Conservation (phyloP, 495 filamentous ascomycete species). For the Penicillium atrosanguineum region DNA sequence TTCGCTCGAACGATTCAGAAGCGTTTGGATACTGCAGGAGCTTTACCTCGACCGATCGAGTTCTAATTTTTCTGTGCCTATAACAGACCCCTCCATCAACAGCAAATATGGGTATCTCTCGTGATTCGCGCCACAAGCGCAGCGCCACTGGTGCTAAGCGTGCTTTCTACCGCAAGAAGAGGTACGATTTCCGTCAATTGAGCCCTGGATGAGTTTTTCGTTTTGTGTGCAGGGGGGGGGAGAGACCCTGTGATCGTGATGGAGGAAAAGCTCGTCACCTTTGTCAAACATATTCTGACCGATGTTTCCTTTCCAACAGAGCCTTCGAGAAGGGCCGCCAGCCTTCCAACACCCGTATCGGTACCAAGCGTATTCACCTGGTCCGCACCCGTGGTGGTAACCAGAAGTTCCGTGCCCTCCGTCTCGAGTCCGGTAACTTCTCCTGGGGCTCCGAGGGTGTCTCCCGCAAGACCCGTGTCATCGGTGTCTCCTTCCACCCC, state of each 20-base stretch:
- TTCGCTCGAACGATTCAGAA: conserved; percentile 26
- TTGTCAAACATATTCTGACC: conserved; percentile 14
- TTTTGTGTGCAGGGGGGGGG: background rate
- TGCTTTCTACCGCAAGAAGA: conserved; percentile 86
- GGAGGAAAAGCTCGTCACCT: background rate
- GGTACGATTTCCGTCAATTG: conserved; percentile 48
- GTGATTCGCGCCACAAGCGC: conserved; percentile 99
- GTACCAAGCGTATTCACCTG: conserved; percentile 95
- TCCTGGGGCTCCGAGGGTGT: conserved; percentile 97
- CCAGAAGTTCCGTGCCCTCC: conserved; percentile 98
- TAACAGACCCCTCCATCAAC: conserved; percentile 53
- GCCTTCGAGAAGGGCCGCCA: conserved; percentile 99
- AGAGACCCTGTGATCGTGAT: background rate
- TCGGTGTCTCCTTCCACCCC: conserved; percentile 95
- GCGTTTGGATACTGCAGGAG: conserved; percentile 12
- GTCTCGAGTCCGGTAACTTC: conserved; percentile 99
- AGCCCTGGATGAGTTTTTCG: conserved; percentile 6
- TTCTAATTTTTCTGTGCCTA: conserved; percentile 28
- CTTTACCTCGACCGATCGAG: conserved; percentile 14
- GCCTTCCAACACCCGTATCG: conserved; percentile 98
- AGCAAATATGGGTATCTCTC: conserved; percentile 98
- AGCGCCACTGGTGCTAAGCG: conserved; percentile 96
- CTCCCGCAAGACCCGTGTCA: conserved; percentile 97
- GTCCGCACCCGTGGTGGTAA: conserved; percentile 99
- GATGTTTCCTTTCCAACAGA: conserved; percentile 47